phyloP scores from a whole-genome alignment of 495 filamentous ascomycete species.

The Rusavskia elegans region DNA sequence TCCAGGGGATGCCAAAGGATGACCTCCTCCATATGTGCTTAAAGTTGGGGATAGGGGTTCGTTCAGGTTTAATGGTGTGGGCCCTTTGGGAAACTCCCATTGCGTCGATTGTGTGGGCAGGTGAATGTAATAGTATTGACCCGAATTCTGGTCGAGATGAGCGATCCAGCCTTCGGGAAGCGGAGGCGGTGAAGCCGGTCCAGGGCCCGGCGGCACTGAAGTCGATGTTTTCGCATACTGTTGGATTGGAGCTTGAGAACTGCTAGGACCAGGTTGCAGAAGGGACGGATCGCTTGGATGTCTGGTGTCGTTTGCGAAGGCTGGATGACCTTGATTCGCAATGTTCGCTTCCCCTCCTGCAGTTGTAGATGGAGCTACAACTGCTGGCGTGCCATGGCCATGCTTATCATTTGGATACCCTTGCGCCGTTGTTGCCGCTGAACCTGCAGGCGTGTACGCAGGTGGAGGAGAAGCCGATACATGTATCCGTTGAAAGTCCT shows the following conservation, averaged over 20 bases:
- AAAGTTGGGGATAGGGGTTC: constrained; percentile 66
- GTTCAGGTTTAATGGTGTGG: constrained; percentile 67
- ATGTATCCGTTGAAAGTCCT: constrained; percentile 79
- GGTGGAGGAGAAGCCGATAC: constrained; percentile 75
- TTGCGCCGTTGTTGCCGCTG: constrained; percentile 32
- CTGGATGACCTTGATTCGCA: constrained; percentile 51
- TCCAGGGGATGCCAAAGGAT: constrained; percentile 57
- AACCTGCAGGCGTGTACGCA: constrained; percentile 66
- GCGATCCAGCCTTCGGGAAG: constrained; percentile 98
- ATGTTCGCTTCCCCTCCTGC: constrained; percentile 2
- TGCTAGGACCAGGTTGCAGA: constrained; percentile 18
- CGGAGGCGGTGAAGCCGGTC: constrained; percentile 71
- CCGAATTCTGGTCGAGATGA: constrained; percentile 83
- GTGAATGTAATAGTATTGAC: constrained; percentile 98
- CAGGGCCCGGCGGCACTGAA: constrained; percentile 35
- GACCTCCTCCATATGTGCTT: constrained; percentile 56
- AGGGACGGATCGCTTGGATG: constrained; percentile 20
- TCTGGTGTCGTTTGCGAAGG: constrained; percentile 68
- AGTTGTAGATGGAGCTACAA: constrained; percentile 18
- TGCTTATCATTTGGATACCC: constrained; percentile 71
- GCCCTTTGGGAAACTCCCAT: constrained; percentile 95
- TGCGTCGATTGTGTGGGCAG: constrained; percentile 90
- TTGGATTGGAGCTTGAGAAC: constrained; percentile 21
- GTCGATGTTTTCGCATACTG: constrained; percentile 26
- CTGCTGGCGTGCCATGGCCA: constrained; percentile 17